A percentile compares a stretch with the other conserved stretches of the same genome.
Evolutionary conservation across 805 yeast species (phyloP).

Genomic region (Kluyveromyces lactis): DNA sequence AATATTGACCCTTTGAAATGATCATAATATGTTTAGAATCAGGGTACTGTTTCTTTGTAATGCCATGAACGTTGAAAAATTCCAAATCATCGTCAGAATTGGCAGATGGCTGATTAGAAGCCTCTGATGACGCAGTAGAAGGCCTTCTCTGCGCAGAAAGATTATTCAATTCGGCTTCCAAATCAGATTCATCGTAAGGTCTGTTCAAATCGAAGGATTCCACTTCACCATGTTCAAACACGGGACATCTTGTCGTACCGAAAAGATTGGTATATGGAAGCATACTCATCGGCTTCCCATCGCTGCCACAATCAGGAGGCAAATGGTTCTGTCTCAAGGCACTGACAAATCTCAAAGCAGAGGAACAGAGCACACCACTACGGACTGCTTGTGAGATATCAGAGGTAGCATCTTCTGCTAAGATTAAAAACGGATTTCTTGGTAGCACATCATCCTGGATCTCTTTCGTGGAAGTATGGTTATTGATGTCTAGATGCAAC

Average conservation of each 20-base stretch:
- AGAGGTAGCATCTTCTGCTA: slow-evolving; percentile 67
- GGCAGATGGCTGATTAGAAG: slow-evolving; percentile 1
- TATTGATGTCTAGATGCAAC: slow-evolving; percentile 33
- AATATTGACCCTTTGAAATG: slow-evolving; percentile 74
- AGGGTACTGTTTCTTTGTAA: slow-evolving; percentile 61
- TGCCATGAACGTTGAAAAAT: slow-evolving; percentile 37
- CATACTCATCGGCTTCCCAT: slow-evolving; percentile 53
- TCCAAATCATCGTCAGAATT: slow-evolving; percentile 10
- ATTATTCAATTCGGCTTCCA: slow-evolving; percentile 18
- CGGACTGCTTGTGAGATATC: slow-evolving; percentile 58
- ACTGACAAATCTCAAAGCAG: slow-evolving; percentile 57
- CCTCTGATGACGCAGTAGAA: slow-evolving; percentile 8
- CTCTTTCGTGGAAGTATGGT: slow-evolving; percentile 46
- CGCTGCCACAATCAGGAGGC: slow-evolving; percentile 50
- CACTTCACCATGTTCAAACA: slow-evolving; percentile 23
- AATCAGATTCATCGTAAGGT: slow-evolving; percentile 39
- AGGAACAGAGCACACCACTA: slow-evolving; percentile 57
- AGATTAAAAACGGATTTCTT: slow-evolving; percentile 64
- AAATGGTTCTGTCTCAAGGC: slow-evolving; percentile 47
- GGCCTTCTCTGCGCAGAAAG: slow-evolving; percentile 14
- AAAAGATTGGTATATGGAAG: slow-evolving; percentile 56
- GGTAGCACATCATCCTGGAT: slow-evolving; percentile 62
- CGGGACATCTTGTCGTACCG: slow-evolving; percentile 57
- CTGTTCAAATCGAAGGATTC: slow-evolving; percentile 30
- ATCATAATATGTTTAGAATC: slow-evolving; percentile 67